Evolutionary conservation across 2,329 filamentous ascomycete genomes (phyloP).

Genomic region (Aspergillus arachidicola): DNA sequence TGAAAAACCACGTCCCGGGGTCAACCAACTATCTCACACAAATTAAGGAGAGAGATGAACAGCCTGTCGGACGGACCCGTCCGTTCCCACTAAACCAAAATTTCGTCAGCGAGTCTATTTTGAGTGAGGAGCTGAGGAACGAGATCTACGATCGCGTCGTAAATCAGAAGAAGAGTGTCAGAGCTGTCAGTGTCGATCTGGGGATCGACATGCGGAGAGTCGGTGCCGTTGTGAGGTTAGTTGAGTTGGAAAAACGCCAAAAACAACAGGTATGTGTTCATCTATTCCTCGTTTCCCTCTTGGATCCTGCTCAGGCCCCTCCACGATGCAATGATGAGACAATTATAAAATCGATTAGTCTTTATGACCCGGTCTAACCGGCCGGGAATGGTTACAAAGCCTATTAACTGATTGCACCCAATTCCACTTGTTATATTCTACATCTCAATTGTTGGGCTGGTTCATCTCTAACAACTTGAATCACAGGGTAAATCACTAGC

Average conservation of each 20-base stretch:
- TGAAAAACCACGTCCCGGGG: slow-evolving; percentile 37
- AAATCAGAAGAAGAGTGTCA: slow-evolving; percentile 67
- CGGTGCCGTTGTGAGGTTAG: slow-evolving; percentile 81
- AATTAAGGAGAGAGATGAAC: slow-evolving; percentile 5
- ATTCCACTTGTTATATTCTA: slow-evolving; percentile 12
- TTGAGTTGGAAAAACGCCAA: slow-evolving; percentile 83
- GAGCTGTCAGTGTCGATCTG: slow-evolving; percentile 74
- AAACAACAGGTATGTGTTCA: slow-evolving; percentile 66
- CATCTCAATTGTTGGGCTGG: slow-evolving; percentile 3
- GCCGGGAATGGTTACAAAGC: slow-evolving; percentile 63
- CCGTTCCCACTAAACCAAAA: slow-evolving; percentile 75
- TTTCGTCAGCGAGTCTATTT: slow-evolving; percentile 72
- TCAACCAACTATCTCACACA: slow-evolving; percentile 34
- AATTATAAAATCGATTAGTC: slow-evolving; percentile 93
- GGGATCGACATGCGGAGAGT: slow-evolving; percentile 81
- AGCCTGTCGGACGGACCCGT: slow-evolving; percentile 28
- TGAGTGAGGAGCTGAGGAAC: slow-evolving; percentile 73
- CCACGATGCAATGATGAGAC: slow-evolving; percentile 64
- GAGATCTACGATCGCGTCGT: slow-evolving; percentile 73
- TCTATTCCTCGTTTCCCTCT: slow-evolving; percentile 10
- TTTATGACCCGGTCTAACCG: slow-evolving; percentile 75
- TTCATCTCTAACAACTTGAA: slow-evolving; percentile 23
- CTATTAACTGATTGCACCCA: slow-evolving; percentile 36
- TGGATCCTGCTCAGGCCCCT: slow-evolving; percentile 5
- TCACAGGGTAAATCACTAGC: slow-evolving; percentile 72